These are phyloP conservation scores for Ustilago nuda DNA, from an alignment of 1,284 basidiomycete species.

Conservation along the genomic window DNA sequence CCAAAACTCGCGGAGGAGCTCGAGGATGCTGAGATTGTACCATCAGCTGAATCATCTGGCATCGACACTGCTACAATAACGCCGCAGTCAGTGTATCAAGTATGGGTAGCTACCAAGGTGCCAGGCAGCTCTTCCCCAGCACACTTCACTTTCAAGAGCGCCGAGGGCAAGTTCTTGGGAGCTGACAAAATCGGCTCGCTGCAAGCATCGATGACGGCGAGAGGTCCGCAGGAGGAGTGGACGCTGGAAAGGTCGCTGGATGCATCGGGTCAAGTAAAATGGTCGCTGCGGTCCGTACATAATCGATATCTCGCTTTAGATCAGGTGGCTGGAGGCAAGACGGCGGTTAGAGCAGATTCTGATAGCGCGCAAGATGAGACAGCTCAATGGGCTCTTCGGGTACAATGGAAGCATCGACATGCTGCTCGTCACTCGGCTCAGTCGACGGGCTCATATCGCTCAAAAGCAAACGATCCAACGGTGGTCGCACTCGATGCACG, in stretches of 20 bases:
- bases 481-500: slow-evolving; percentile 14
- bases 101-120: slow-evolving; percentile 58
- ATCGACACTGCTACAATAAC: slow-evolving; percentile 10
- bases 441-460: background rate
- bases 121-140: slow-evolving; percentile 31
- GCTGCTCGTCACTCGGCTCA: slow-evolving; percentile 33
- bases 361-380: slow-evolving; percentile 12
- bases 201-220: slow-evolving; percentile 51
- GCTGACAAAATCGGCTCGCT: slow-evolving; percentile 52
- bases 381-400: slow-evolving; percentile 42
- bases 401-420: slow-evolving; percentile 64
- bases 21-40: slow-evolving; percentile 41
- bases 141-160: slow-evolving; percentile 57
- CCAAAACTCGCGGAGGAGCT: slow-evolving; percentile 39
- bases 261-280: background rate
- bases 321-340: slow-evolving; percentile 38
- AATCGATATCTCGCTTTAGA: slow-evolving; percentile 53
- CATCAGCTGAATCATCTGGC: slow-evolving; percentile 1
- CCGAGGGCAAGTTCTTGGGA: slow-evolving; percentile 59
- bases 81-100: slow-evolving; percentile 61
- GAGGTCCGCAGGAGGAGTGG: slow-evolving; percentile 65
- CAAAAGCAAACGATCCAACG: slow-evolving; percentile 37
- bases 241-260: slow-evolving; percentile 13
- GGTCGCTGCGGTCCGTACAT: slow-evolving; percentile 47
- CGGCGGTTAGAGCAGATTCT: slow-evolving; percentile 53